These are phyloP conservation scores for Ramaria sp. DNA, from an alignment of 768 basidiomycete genomes.

Conservation along the genomic window DNA sequence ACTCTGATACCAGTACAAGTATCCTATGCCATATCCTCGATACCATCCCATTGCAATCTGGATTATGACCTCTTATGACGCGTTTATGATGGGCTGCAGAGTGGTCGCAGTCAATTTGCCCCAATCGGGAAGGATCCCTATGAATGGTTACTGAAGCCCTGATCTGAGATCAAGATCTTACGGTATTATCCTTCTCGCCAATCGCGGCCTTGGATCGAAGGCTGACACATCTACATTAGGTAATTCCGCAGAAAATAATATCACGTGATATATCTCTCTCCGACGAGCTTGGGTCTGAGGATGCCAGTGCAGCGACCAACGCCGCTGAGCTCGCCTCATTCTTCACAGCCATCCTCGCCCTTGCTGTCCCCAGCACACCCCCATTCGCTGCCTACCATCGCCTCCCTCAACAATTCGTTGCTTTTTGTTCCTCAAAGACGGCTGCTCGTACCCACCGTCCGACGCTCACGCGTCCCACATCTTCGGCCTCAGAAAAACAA, in stretches of 20 bases:
- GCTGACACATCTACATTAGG: too few species aligned
- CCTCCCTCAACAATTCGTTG: not conserved
- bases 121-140: too few species aligned
- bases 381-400: not conserved
- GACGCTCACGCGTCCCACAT: not conserved
- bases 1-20: too few species aligned
- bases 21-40: too few species aligned
- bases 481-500: not conserved
- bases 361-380: not conserved
- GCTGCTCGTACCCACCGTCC: constrained; percentile 1
- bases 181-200: too few species aligned
- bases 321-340: constrained; percentile 1
- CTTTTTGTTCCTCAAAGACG: not conserved
- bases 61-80: too few species aligned
- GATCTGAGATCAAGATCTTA: too few species aligned
- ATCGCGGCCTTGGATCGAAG: too few species aligned
- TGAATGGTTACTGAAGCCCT: too few species aligned
- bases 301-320: not conserved
- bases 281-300: not conserved
- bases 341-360: constrained; percentile 5
- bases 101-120: too few species aligned
- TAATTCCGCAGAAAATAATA: not conserved
- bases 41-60: too few species aligned
- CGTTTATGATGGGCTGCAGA: too few species aligned
- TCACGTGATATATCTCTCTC: not conserved